Conservation (phyloP, 129 eudicot species). For the Centrapalus pauciflorus region DNA sequence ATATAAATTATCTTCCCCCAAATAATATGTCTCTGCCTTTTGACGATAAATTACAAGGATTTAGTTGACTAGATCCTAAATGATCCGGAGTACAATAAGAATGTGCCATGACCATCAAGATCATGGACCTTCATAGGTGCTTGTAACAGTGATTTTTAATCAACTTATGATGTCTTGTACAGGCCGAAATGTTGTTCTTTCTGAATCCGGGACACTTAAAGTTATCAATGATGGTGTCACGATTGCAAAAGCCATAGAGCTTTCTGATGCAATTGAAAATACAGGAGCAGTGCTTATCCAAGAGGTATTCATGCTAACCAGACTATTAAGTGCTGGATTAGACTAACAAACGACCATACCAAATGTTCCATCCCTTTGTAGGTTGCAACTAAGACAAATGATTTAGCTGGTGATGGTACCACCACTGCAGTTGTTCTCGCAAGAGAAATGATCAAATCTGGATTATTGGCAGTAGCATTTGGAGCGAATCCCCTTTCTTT, state of each 20-base stretch:
- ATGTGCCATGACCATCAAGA: not conserved
- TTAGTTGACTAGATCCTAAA: not conserved
- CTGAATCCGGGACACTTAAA: conserved; percentile 61
- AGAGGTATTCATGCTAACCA: conserved; percentile 46
- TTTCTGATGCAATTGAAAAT: conserved; percentile 81
- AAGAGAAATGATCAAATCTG: conserved; percentile 83
- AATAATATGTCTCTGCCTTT: too few relatives aligned
- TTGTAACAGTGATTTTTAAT: not conserved
- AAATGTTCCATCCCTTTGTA: conserved; percentile 18
- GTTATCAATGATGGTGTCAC: conserved; percentile 93
- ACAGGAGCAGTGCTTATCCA: conserved; percentile 73
- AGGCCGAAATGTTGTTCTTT: conserved; percentile 90
- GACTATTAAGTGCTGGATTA: not conserved
- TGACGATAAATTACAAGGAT: not conserved
- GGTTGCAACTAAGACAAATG: conserved; percentile 91
- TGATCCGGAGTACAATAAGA: not conserved
- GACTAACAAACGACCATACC: not conserved
- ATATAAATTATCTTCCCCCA: too few relatives aligned
- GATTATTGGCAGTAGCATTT: conserved; percentile 67
- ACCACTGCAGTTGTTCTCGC: conserved; percentile 92
- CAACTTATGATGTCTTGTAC: conserved; percentile 14
- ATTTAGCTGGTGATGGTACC: conserved; percentile 89
- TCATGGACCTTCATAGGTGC: not conserved
- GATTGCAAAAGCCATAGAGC: conserved; percentile 85
- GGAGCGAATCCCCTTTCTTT: conserved; percentile 88